These are phyloP conservation scores for Narthecium ossifragum DNA, from an alignment of 106 monocot genomes.

Conservation along the genomic window DNA sequence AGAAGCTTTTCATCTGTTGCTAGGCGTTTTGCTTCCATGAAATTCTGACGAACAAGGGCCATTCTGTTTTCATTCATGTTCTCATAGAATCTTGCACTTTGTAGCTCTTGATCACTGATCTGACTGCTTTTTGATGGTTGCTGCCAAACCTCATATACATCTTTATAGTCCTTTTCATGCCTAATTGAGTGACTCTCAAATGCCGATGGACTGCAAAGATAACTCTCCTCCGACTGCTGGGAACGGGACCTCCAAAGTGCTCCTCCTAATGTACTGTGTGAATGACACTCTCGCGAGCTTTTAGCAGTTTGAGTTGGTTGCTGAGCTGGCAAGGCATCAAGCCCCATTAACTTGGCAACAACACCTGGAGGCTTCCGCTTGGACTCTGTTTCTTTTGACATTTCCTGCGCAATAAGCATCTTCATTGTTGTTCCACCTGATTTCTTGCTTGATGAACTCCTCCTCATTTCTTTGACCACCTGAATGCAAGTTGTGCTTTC, in stretches of 20 bases:
- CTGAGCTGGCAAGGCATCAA: constrained; percentile 44
- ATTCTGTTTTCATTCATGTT: constrained; percentile 55
- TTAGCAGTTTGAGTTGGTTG: constrained; percentile 8
- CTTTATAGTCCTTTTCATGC: constrained; percentile 32
- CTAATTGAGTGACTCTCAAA: not conserved
- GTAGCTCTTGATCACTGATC: constrained; percentile 13
- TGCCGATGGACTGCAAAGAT: not conserved
- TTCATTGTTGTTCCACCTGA: constrained; percentile 65
- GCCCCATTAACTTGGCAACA: constrained; percentile 92
- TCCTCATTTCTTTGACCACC: constrained; percentile 36
- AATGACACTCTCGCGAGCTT: constrained; percentile 16
- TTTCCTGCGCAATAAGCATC: constrained; percentile 81
- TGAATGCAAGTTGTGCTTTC: constrained; percentile 9
- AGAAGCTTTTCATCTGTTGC: constrained; percentile 63
- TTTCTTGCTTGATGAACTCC: constrained; percentile 30
- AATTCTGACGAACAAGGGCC: constrained; percentile 81
- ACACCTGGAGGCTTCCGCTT: constrained; percentile 50
- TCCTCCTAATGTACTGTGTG: constrained; percentile 4
- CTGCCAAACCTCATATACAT: constrained; percentile 43
- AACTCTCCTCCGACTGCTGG: constrained; percentile 11
- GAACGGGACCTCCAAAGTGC: not conserved
- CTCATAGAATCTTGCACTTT: constrained; percentile 11
- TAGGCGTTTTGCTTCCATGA: constrained; percentile 75
- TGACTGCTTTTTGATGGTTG: constrained; percentile 16
- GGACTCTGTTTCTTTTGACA: constrained; percentile 53